These are phyloP conservation scores for Brettanomyces custersianus DNA, from an alignment of 805 yeast genomes.

Conservation along the genomic window DNA sequence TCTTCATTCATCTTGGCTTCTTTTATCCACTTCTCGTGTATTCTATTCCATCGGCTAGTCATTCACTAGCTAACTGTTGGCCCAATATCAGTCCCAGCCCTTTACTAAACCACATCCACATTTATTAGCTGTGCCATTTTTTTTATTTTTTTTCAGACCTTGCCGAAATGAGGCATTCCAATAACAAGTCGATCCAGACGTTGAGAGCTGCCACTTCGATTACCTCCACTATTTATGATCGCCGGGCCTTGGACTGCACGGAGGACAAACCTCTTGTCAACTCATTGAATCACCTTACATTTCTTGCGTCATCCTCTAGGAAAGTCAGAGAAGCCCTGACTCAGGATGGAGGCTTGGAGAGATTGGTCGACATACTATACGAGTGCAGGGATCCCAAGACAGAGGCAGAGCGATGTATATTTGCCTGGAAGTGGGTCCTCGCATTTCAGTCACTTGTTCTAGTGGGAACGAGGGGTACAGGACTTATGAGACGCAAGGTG, in stretches of 20 bases:
- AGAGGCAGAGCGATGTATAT: slow-evolving; percentile 38
- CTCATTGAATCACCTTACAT: slow-evolving; percentile 83
- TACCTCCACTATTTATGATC: slow-evolving; percentile 79
- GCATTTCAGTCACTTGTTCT: slow-evolving; percentile 88
- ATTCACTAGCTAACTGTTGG: too few relatives aligned
- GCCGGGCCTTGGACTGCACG: slow-evolving; percentile 88
- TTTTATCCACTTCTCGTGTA: too few relatives aligned
- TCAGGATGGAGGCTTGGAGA: slow-evolving; percentile 84
- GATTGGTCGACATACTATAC: slow-evolving; percentile 76
- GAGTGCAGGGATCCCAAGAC: slow-evolving; percentile 48
- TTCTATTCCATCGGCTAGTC: too few relatives aligned
- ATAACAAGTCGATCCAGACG: slow-evolving; percentile 65
- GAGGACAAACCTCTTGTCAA: slow-evolving; percentile 85
- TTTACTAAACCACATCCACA: too few relatives aligned
- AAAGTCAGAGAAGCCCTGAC: slow-evolving; percentile 87
- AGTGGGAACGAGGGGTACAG: slow-evolving; percentile 90
- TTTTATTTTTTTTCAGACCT: background rate
- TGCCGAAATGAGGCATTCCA: slow-evolving; percentile 92
- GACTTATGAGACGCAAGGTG: slow-evolving; percentile 71
- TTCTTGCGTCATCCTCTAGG: slow-evolving; percentile 74
- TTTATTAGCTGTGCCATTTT: background rate
- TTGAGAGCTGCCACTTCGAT: slow-evolving; percentile 92
- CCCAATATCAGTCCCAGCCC: too few relatives aligned
- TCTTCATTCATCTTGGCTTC: too few relatives aligned
- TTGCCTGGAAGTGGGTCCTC: slow-evolving; percentile 96